Conservation (phyloP, 2,329 filamentous ascomycete species). For the Colletotrichum musae region DNA sequence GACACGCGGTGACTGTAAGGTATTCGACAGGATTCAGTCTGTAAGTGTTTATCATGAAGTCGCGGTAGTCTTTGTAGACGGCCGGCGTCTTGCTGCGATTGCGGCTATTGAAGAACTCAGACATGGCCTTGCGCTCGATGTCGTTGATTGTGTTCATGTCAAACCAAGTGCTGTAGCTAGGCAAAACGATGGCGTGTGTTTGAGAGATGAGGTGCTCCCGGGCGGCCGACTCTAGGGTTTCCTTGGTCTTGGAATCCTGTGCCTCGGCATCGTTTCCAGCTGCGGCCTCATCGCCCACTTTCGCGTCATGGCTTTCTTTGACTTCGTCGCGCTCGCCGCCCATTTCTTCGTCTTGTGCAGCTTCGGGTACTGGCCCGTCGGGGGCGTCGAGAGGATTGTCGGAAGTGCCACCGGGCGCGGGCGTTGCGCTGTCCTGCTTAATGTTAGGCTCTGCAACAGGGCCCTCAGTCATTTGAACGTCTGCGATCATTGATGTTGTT, state of each 20-base stretch:
- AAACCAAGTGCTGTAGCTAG: constrained; percentile 99
- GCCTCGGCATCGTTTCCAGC: constrained; percentile 62
- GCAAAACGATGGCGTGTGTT: constrained; percentile 95
- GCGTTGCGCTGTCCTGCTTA: constrained; percentile 74
- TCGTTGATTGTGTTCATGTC: constrained; percentile 95
- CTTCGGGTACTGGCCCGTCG: constrained; percentile 73
- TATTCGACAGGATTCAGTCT: constrained; percentile 96
- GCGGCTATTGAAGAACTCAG: constrained; percentile 98
- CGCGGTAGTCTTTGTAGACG: constrained; percentile 98
- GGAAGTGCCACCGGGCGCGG: constrained; percentile 65
- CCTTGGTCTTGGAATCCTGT: constrained; percentile 80
- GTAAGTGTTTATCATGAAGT: constrained; percentile 99
- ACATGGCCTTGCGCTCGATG: constrained; percentile 93
- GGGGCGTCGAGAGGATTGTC: constrained; percentile 81
- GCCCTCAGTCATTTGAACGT: constrained; percentile 75
- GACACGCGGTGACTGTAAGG: constrained; percentile 94
- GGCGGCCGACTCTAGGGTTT: constrained; percentile 86
- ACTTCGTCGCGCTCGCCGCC: constrained; percentile 71
- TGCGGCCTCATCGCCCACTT: constrained; percentile 60
- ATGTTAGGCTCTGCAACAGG: constrained; percentile 62
- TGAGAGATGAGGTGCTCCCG: constrained; percentile 93
- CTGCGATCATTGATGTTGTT: constrained; percentile 52
- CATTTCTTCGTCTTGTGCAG: constrained; percentile 86
- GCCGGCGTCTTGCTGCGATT: constrained; percentile 98
- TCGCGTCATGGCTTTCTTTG: constrained; percentile 59